Evolutionary conservation across 768 basidiomycete genomes (phyloP).

Genomic region (Suillus discolor): DNA sequence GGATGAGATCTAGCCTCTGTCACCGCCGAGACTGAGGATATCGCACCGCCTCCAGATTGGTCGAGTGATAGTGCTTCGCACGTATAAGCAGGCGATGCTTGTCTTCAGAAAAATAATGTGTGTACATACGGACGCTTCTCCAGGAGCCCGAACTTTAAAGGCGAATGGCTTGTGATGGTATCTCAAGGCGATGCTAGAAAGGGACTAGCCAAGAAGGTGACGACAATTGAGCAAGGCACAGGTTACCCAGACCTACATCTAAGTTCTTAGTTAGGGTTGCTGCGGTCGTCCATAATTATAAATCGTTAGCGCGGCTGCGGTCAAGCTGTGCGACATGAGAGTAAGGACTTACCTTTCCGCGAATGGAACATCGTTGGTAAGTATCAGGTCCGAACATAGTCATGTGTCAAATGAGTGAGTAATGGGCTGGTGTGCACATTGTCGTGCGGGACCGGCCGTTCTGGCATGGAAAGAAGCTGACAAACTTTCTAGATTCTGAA

Average conservation of each 20-base stretch:
- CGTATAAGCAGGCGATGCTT: background rate
- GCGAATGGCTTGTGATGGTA: background rate
- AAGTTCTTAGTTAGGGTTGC: background rate
- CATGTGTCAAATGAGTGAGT: background rate
- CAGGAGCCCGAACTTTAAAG: background rate
- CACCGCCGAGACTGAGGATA: background rate
- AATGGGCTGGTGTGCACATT: background rate
- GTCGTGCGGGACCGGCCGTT: background rate
- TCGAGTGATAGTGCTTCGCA: background rate
- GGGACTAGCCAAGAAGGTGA: background rate
- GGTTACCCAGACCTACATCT: background rate
- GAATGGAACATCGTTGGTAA: background rate
- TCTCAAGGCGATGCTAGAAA: background rate
- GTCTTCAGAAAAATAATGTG: background rate
- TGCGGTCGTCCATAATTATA: background rate
- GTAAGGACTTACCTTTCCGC: background rate
- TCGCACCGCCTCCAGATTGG: background rate
- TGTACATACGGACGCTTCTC: background rate
- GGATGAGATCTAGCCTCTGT: background rate
- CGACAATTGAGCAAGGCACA: background rate
- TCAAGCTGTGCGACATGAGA: background rate
- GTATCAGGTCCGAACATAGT: background rate
- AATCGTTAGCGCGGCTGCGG: background rate
- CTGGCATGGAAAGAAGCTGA: background rate
- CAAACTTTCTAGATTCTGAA: background rate